Conservation (phyloP, 1,284 basidiomycete species). For the Gomphus sp. region DNA sequence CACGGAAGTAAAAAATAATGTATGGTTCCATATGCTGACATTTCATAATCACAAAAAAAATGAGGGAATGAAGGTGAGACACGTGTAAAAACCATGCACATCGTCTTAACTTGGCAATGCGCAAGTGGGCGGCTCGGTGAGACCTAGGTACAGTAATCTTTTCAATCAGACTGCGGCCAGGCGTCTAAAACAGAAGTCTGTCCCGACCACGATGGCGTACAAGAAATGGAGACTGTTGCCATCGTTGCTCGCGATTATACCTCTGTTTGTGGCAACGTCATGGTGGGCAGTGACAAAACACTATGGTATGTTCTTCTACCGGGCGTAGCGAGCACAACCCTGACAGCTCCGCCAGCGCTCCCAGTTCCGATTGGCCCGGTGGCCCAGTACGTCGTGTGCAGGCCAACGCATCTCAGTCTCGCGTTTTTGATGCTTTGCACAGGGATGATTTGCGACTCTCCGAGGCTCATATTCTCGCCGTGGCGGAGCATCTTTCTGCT, state of each 20-base stretch:
- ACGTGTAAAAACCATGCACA: too few species aligned
- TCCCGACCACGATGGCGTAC: background rate
- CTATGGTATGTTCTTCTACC: conserved; percentile 18
- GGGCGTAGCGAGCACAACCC: conserved; percentile 34
- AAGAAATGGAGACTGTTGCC: conserved; percentile 26
- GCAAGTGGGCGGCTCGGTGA: too few species aligned
- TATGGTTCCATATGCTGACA: too few species aligned
- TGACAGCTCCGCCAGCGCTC: conserved; percentile 15
- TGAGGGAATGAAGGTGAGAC: too few species aligned
- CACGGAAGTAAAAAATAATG: background rate
- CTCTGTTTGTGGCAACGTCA: conserved; percentile 26
- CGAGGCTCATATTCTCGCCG: conserved; percentile 53
- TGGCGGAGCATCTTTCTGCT: conserved; percentile 63
- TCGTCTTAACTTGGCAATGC: too few species aligned
- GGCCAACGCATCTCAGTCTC: background rate
- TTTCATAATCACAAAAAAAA: too few species aligned
- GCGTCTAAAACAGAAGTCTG: background rate
- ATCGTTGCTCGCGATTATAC: conserved; percentile 26
- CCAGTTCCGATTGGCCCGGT: conserved; percentile 9
- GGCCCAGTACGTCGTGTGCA: background rate
- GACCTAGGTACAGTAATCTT: too few species aligned
- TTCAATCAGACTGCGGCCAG: too few species aligned
- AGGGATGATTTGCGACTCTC: conserved; percentile 54
- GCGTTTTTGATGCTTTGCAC: conserved; percentile 23
- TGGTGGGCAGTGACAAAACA: conserved; percentile 22